Percentiles rank a stretch among this genome's conserved stretches.
These are phyloP conservation scores for Hygrocybe punicea DNA, from an alignment of 768 basidiomycete species.

Conservation along the genomic window DNA sequence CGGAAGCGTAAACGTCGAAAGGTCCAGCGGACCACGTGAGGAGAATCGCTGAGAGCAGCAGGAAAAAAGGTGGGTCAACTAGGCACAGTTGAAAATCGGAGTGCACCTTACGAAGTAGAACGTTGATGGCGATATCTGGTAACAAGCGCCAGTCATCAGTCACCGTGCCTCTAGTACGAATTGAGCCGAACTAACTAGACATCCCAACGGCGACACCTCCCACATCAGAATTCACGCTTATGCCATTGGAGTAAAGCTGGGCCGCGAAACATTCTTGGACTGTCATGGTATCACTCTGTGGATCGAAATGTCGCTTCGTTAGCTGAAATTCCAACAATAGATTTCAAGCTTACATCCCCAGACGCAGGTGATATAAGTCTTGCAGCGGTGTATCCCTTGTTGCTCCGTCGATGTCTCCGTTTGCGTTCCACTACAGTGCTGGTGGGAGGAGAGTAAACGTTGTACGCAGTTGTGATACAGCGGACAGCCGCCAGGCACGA, in stretches of 20 bases:
- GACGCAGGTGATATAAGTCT: too few relatives aligned
- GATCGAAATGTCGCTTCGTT: too few relatives aligned
- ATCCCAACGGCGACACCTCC: neutral
- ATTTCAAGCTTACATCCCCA: too few relatives aligned
- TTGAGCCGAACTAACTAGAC: neutral
- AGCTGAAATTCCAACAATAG: too few relatives aligned
- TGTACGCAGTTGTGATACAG: too few relatives aligned
- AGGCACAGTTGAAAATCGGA: neutral
- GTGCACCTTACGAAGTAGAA: neutral
- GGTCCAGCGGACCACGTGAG: neutral
- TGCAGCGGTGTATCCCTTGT: too few relatives aligned
- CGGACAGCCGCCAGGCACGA: too few relatives aligned
- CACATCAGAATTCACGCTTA: neutral
- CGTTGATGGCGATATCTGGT: neutral
- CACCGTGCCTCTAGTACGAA: neutral
- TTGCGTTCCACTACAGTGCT: too few relatives aligned
- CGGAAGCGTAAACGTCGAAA: neutral
- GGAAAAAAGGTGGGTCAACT: neutral
- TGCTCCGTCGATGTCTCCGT: too few relatives aligned
- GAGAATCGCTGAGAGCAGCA: neutral
- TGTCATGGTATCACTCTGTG: too few relatives aligned
- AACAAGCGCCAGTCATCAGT: neutral
- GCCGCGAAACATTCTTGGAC: neutral
- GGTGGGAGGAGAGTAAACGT: too few relatives aligned
- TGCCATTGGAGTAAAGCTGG: neutral